Evolutionary conservation across 305 asterid species (phyloP).

Genomic region (Andrographis paniculata): DNA sequence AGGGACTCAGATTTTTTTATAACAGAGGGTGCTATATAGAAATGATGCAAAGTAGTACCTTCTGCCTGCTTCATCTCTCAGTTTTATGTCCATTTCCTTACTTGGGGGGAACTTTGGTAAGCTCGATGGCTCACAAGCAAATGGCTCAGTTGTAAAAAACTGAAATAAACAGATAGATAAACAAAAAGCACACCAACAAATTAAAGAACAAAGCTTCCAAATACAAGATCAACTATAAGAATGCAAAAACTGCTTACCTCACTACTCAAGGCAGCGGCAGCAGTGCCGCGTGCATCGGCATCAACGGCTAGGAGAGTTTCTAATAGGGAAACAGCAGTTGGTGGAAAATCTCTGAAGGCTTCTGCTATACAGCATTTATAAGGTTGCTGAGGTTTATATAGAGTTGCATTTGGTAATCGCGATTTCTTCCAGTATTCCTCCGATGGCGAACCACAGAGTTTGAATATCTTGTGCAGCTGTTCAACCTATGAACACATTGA

Average conservation of each 20-base stretch:
- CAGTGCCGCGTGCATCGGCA: conserved; percentile 76
- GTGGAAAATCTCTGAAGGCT: conserved; percentile 66
- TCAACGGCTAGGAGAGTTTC: conserved; percentile 76
- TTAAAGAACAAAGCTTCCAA: conserved; percentile 1
- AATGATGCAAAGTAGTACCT: no score
- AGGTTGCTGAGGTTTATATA: conserved; percentile 92
- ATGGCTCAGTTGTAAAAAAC: conserved; percentile 75
- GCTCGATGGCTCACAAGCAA: conserved; percentile 82
- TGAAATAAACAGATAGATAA: no score
- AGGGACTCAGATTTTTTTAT: no score
- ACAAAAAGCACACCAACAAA: conserved; percentile 9
- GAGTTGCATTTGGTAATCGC: conserved; percentile 82
- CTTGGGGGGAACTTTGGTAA: conserved; percentile 94
- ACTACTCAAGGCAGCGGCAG: conserved; percentile 71
- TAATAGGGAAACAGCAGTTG: conserved; percentile 56
- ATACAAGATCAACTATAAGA: background rate
- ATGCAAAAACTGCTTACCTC: conserved; percentile 60
- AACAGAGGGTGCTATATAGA: no score
- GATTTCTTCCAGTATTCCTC: conserved; percentile 97
- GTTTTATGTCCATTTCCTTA: conserved; percentile 87
- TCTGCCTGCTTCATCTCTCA: conserved; percentile 84
- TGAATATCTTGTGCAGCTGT: conserved; percentile 93
- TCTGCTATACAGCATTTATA: conserved; percentile 69
- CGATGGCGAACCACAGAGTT: conserved; percentile 95
- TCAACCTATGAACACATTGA: conserved; percentile 47